Conservation (phyloP, 805 yeast genomes). For the Nakazawaea pomicola region DNA sequence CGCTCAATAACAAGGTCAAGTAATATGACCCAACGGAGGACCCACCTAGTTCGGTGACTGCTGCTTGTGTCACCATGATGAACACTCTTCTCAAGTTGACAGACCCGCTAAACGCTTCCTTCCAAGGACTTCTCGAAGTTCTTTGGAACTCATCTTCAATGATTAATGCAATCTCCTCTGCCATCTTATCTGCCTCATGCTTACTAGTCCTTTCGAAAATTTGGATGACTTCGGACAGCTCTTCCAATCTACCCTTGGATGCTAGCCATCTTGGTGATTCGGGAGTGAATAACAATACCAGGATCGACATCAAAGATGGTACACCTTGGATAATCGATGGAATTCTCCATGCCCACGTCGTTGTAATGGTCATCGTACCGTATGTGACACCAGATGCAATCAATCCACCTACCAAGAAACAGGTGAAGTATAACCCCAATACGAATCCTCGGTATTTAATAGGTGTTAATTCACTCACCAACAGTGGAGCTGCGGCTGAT, state of each 20-base stretch:
- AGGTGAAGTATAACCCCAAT: constrained; percentile 23
- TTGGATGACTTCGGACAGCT: constrained; percentile 21
- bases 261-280: constrained; percentile 29
- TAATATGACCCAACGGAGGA: constrained; percentile 25
- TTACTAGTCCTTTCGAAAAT: constrained; percentile 18
- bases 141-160: constrained; percentile 18
- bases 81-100: constrained; percentile 22
- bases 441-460: constrained; percentile 25
- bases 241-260: constrained; percentile 19
- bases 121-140: constrained; percentile 18
- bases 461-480: constrained; percentile 30
- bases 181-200: constrained; percentile 16
- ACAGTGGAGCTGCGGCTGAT: constrained; percentile 28
- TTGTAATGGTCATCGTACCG: constrained; percentile 20
- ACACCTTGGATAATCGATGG: constrained; percentile 23
- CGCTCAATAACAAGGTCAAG: constrained; percentile 27
- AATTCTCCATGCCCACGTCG: constrained; percentile 28
- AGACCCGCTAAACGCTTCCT: constrained; percentile 17
- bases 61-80: constrained; percentile 24
- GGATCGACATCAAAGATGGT: constrained; percentile 21
- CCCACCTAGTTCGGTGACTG: constrained; percentile 24
- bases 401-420: constrained; percentile 25
- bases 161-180: constrained; percentile 21
- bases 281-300: constrained; percentile 20
- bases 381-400: constrained; percentile 25